Conservation (phyloP, 2,329 filamentous ascomycete species). For the Calonectria multiphialidica region DNA sequence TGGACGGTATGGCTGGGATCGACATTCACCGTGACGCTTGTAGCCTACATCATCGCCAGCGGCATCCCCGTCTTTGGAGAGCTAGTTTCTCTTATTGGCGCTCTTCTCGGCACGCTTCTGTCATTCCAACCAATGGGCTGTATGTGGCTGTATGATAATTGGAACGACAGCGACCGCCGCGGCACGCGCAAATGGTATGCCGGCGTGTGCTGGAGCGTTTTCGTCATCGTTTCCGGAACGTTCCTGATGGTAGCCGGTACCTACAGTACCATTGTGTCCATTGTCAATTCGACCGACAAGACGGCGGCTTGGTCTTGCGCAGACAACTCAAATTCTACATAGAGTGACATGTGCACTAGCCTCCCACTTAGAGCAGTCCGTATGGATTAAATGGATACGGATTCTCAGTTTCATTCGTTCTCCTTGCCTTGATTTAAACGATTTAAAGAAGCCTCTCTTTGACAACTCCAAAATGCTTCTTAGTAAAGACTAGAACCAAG, state of each 20-base stretch:
- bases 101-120: conserved; percentile 43
- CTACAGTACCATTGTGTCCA: background rate
- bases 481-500: too few species aligned
- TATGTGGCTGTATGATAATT: conserved; percentile 60
- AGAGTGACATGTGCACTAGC: background rate
- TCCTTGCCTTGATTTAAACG: too few species aligned
- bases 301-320: conserved; percentile 3
- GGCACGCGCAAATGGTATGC: background rate
- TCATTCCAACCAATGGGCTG: conserved; percentile 47
- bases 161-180: conserved; percentile 31
- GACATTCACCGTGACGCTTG: conserved; percentile 32
- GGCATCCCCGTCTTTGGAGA: background rate
- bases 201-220: conserved; percentile 3
- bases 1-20: conserved; percentile 45
- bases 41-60: conserved; percentile 40
- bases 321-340: conserved; percentile 14
- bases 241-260: conserved; percentile 13
- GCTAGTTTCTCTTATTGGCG: conserved; percentile 44
- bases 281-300: background rate
- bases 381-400: too few species aligned
- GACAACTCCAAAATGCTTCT: too few species aligned
- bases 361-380: too few species aligned
- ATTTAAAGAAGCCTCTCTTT: too few species aligned
- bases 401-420: too few species aligned
- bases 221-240: conserved; percentile 6